These are phyloP conservation scores for Abortiporus biennis DNA, from an alignment of 1,284 basidiomycete genomes.

Conservation along the genomic window DNA sequence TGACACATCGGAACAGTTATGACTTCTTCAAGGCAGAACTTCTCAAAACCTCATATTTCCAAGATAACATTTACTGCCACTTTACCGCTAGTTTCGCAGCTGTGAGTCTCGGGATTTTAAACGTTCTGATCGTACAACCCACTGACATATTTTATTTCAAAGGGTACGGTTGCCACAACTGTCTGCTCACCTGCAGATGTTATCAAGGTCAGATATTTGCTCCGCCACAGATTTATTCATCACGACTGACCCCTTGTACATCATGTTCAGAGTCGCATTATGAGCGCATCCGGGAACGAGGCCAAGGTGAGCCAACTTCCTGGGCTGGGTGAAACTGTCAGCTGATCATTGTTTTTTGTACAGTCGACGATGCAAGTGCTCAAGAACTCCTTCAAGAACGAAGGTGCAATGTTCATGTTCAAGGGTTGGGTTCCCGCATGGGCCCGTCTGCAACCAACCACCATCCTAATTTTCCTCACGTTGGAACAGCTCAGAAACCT, in stretches of 20 bases:
- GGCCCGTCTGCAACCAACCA: constrained; percentile 81
- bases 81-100: constrained; percentile 84
- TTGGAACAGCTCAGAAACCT: constrained; percentile 71
- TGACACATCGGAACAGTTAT: constrained; percentile 43
- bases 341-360: constrained; percentile 4
- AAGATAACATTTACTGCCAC: constrained; percentile 78
- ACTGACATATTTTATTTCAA: constrained; percentile 3
- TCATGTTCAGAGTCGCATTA: constrained; percentile 63
- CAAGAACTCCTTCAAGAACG: constrained; percentile 62
- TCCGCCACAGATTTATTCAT: neutral
- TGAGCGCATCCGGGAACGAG: constrained; percentile 84
- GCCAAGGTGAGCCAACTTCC: constrained; percentile 50
- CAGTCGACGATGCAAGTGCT: constrained; percentile 73
- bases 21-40: constrained; percentile 86
- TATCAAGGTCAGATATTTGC: constrained; percentile 61
- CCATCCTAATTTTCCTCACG: constrained; percentile 79
- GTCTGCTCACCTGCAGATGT: constrained; percentile 94
- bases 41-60: constrained; percentile 61
- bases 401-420: constrained; percentile 90
- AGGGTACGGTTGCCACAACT: constrained; percentile 90
- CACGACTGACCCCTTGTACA: neutral
- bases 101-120: constrained; percentile 36
- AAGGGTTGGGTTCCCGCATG: constrained; percentile 87
- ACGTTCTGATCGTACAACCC: neutral
- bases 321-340: constrained; percentile 7